phyloP scores from a whole-genome alignment of 1,284 basidiomycete genomes.

The Gomphus bonarii region DNA sequence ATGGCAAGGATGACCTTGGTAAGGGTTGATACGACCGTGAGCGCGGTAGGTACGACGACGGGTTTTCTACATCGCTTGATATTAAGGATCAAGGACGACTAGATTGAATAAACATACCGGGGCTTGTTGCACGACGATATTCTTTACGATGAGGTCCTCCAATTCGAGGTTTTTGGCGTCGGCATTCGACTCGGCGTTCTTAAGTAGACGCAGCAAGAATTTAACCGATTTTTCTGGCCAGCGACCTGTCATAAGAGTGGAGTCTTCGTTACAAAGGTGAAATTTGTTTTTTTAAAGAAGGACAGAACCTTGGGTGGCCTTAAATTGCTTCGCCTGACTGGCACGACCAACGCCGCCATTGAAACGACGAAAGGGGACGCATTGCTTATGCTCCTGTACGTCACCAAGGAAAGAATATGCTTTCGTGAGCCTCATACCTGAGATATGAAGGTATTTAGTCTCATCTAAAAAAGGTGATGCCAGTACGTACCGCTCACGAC shows the following conservation, averaged over 20 bases:
- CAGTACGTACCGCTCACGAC: conserved; percentile 62
- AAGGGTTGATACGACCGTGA: conserved; percentile 89
- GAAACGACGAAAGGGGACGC: conserved; percentile 96
- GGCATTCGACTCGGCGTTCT: conserved; percentile 99
- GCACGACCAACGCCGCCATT: conserved; percentile 96
- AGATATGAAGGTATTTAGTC: not conserved
- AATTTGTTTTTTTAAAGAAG: not conserved
- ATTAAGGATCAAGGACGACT: not conserved
- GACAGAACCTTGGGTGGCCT: conserved; percentile 82
- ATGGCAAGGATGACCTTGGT: conserved; percentile 90
- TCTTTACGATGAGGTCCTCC: conserved; percentile 91
- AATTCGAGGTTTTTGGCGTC: conserved; percentile 94
- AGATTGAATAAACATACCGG: conserved; percentile 48
- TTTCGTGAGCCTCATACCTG: conserved; percentile 91
- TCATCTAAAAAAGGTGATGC: not conserved
- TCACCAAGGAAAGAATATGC: conserved; percentile 93
- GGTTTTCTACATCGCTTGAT: conserved; percentile 65
- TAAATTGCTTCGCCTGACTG: conserved; percentile 96
- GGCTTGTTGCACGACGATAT: conserved; percentile 97
- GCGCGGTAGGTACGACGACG: conserved; percentile 99
- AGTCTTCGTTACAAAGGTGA: conserved; percentile 19
- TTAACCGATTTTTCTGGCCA: conserved; percentile 99
- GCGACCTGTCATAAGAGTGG: conserved; percentile 57
- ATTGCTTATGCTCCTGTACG: conserved; percentile 94
- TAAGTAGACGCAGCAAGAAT: conserved; percentile 90